phyloP scores from a whole-genome alignment of 2,329 filamentous ascomycete species.

The Thelonectria rubi region DNA sequence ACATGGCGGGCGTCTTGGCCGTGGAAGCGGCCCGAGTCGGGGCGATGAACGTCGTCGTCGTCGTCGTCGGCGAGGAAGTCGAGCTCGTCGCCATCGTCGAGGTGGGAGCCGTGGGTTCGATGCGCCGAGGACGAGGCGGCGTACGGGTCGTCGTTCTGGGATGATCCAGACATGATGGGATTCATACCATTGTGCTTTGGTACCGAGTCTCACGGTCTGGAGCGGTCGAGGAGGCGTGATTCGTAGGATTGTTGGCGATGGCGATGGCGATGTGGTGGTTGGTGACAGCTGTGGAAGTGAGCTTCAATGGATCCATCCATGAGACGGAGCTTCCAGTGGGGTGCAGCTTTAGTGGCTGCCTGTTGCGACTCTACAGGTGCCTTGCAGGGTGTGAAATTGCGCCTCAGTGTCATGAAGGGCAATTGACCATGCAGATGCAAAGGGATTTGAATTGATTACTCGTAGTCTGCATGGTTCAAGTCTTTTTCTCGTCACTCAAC shows the following conservation, averaged over 20 bases:
- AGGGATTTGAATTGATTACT: no score
- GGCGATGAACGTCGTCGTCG: no score
- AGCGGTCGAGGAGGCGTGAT: not conserved
- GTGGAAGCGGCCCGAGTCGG: slow-evolving; percentile 48
- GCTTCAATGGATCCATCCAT: no score
- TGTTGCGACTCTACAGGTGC: no score
- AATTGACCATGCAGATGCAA: no score
- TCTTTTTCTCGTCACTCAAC: no score
- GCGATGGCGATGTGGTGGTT: no score
- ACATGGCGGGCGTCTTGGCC: slow-evolving; percentile 45
- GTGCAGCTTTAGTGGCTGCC: not conserved
- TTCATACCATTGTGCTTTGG: slow-evolving; percentile 49
- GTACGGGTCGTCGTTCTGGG: slow-evolving; percentile 47
- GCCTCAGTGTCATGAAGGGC: no score
- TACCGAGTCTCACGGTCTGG: slow-evolving; percentile 25
- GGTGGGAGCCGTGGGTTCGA: slow-evolving; percentile 31
- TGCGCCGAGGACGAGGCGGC: slow-evolving; percentile 42
- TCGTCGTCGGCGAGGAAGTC: slow-evolving; percentile 52
- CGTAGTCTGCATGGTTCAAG: no score
- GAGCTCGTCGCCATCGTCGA: slow-evolving; percentile 58
- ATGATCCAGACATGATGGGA: slow-evolving; percentile 53
- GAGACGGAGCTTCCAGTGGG: no score
- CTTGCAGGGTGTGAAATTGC: no score
- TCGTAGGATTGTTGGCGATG: not conserved
- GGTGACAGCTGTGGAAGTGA: not conserved